A percentile compares a stretch with the other conserved stretches of the same genome.
phyloP scores from a whole-genome alignment of 2,329 filamentous ascomycete genomes.

The Lecanoromycetidae sp. region DNA sequence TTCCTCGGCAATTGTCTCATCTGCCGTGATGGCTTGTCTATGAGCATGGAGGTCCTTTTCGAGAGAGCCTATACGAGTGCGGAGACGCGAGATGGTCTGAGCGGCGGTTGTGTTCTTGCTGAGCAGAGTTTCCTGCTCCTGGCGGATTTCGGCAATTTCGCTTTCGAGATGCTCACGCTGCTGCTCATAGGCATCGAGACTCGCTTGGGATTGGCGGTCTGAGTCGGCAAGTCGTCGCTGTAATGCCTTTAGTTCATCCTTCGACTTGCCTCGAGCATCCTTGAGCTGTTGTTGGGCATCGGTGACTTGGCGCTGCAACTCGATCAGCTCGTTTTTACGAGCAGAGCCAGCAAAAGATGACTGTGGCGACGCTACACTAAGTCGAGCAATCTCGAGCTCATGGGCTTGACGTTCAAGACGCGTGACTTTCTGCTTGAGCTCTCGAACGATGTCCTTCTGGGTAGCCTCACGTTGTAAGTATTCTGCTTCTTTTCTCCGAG shows the following conservation, averaged over 20 bases:
- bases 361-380: slow-evolving; percentile 33
- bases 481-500: slow-evolving; percentile 54
- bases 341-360: slow-evolving; percentile 41
- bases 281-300: slow-evolving; percentile 48
- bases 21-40: slow-evolving; percentile 28
- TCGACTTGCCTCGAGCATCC: slow-evolving; percentile 41
- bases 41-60: slow-evolving; percentile 44
- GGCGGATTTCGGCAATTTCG: slow-evolving; percentile 19
- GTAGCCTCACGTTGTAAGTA: slow-evolving; percentile 53
- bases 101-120: slow-evolving; percentile 13
- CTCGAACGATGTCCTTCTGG: slow-evolving; percentile 50
- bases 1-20: slow-evolving; percentile 40
- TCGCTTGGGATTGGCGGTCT: slow-evolving; percentile 29
- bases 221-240: slow-evolving; percentile 35
- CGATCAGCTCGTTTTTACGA: slow-evolving; percentile 45
- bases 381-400: slow-evolving; percentile 41
- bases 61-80: slow-evolving; percentile 21
- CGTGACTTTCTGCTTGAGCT: slow-evolving; percentile 51
- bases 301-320: slow-evolving; percentile 49
- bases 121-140: slow-evolving; percentile 12
- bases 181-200: slow-evolving; percentile 42
- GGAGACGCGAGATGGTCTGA: slow-evolving; percentile 20
- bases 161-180: slow-evolving; percentile 32
- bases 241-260: slow-evolving; percentile 38
- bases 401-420: slow-evolving; percentile 58